Evolutionary conservation across 2,329 filamentous ascomycete genomes (phyloP), one percentile per base, ranked within the genome.

Genomic region (Sclerotinia glacialis): DNA sequence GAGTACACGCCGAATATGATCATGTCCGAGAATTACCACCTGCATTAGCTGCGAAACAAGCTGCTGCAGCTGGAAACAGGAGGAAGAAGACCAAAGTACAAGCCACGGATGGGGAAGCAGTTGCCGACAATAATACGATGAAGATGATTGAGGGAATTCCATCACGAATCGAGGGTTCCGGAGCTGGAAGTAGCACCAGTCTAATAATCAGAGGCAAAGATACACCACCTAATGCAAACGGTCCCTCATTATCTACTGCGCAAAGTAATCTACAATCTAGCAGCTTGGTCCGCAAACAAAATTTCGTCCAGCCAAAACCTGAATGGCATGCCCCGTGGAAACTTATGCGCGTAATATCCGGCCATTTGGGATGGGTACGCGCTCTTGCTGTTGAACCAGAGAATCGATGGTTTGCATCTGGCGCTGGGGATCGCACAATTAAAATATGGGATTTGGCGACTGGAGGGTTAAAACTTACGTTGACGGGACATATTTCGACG

Each of bases 261-360:
- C 81, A 82, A 70, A 78, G 79, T 60, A 78, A 84, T 63, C 78
- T 81, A 37, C 81, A 81, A 21, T 83, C 82, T 2, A 62, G 56
- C 67, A 86, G 85, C 71, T 77, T 90, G 66, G 85, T 90, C 23
- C 81, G 86, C 67, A 83, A 86, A 65, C 71, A 75, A 62, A 86
- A 84, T 21, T 84, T 89, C 65, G 82, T 85, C 72, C 87, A 89
- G 72, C 83, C 88, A 67, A 92, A 89, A 77, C 96, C 96, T 0
- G 90, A 97, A 67, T 99, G 95, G 95, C 95, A 99, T 77, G 87
- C 93, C 69, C 96, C 96, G 16, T 99, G 96, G 95, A 98, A 97
- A 84, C 83, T 98, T 68, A 96, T 97, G 90, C 87, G 95, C 69
- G 96, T 99, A 69, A 97, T 99, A 71, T 97, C 93, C 0, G 95